Base-by-base conservation (phyloP, 768 basidiomycete species). In the Leccinum arenicola region DNA sequence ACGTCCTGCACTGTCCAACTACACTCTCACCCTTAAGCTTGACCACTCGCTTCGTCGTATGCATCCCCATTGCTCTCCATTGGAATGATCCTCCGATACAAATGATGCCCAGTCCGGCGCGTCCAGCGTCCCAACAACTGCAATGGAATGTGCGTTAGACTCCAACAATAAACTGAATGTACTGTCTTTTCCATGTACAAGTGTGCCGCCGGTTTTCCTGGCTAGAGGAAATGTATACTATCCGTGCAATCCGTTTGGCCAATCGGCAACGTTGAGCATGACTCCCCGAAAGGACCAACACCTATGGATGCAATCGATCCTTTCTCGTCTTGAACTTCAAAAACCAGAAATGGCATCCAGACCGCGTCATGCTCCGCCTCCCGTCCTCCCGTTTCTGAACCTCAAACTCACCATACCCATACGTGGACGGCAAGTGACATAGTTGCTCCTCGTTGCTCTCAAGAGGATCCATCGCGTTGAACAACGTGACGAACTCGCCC, bases 41-140 rank as follows among this genome's bases (percentile, higher is more conserved):
- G 9, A 77, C 66, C 17, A 82, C 78, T 0, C 76, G 79, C 68
- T 87, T 81, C 52, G 82, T 81, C 3, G 84, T 83, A 69, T 90
- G 92, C 15, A 79, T 79, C 6, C 91, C 91, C 91, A 93, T 2
- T 84, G 81, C 48, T 84, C 80, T 4, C 85, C 80, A 63, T 86
- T 80, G 3, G 80, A 82, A 71, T 90, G 87, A 59, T 77, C 77
- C 59, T 91, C 87, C 64, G 87, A 88, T 38, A 92, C 89, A 62
- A 91, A 86, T 25, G 90, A 73, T 0, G 84, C 90, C 71, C 89
- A 89, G 58, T 89, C 86, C 0, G 84, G 80, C 7, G 91, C 81
- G 50, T 84, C 82, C 3, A 94, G 76, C 0, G 86, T 80, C 4
- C 91, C 91, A 33, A 92, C 83, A 23, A 91, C 82, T 82, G 51